Evolutionary conservation across 1,284 basidiomycete species (phyloP).

Genomic region (Tilletiopsis washingtonensis): DNA sequence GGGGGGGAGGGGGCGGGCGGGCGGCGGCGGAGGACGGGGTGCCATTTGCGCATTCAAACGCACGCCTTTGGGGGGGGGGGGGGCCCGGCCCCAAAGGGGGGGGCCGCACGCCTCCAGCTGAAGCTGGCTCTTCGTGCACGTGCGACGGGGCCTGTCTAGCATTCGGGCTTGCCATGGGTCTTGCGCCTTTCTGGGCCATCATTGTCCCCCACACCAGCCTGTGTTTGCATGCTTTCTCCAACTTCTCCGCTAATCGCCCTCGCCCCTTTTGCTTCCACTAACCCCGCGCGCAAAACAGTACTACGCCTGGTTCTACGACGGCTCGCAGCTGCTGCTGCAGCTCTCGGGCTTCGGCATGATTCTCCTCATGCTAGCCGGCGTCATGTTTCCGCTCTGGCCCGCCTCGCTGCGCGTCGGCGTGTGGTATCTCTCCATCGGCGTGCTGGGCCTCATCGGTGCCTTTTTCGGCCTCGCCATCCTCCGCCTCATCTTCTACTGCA

Average conservation of each 20-base stretch:
- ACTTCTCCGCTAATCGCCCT: too few species aligned
- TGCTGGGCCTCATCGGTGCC: slow-evolving; percentile 77
- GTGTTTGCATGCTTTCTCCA: too few species aligned
- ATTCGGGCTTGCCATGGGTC: too few species aligned
- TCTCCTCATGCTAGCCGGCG: slow-evolving; percentile 82
- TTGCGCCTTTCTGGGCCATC: too few species aligned
- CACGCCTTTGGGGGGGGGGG: too few species aligned
- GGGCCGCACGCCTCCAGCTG: not conserved
- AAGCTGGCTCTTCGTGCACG: too few species aligned
- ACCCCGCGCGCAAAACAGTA: too few species aligned
- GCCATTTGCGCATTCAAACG: not conserved
- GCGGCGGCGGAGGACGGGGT: not conserved
- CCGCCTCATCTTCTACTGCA: slow-evolving; percentile 84
- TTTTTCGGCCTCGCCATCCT: slow-evolving; percentile 90
- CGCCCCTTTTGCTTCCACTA: too few species aligned
- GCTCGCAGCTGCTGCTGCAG: slow-evolving; percentile 84
- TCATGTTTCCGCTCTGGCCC: slow-evolving; percentile 99
- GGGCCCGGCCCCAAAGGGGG: too few species aligned
- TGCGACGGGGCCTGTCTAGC: too few species aligned
- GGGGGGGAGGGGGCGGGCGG: not conserved
- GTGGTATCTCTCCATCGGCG: slow-evolving; percentile 84
- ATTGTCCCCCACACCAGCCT: too few species aligned
- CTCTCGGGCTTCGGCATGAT: slow-evolving; percentile 90
- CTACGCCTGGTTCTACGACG: slow-evolving; percentile 96
- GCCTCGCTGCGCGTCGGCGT: slow-evolving; percentile 85